Evolutionary conservation across 2,329 filamentous ascomycete genomes (phyloP).

Genomic region (Alternaria gaisen): DNA sequence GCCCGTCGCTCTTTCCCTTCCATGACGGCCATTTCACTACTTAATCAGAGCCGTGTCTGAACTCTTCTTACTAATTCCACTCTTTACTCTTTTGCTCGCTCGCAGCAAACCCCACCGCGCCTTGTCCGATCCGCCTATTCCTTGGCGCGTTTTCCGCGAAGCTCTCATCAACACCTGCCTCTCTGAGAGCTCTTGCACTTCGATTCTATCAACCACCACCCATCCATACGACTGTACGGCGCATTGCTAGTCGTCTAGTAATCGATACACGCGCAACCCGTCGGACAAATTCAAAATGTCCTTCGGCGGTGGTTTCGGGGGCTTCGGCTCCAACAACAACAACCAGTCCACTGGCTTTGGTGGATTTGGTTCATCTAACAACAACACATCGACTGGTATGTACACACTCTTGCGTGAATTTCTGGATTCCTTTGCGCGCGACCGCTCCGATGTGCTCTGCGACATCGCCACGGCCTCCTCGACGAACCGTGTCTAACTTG

Average conservation of each 20-base stretch:
- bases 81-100: conserved; percentile 26
- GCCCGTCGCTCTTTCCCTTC: conserved; percentile 35
- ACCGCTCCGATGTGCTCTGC: conserved; percentile 41
- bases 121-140: conserved; percentile 20
- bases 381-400: conserved; percentile 61
- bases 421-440: conserved; percentile 28
- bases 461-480: conserved; percentile 38
- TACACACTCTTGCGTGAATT: conserved; percentile 38
- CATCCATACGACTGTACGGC: conserved; percentile 27
- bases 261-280: conserved; percentile 32
- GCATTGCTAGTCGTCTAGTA: conserved; percentile 30
- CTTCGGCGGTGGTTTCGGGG: conserved; percentile 62
- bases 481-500: conserved; percentile 50
- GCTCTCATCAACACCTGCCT: conserved; percentile 32
- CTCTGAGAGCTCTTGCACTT: conserved; percentile 28
- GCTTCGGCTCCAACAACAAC: conserved; percentile 56
- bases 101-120: conserved; percentile 30
- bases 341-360: conserved; percentile 46
- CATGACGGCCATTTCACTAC: conserved; percentile 42
- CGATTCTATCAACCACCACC: conserved; percentile 28
- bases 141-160: conserved; percentile 49
- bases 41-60: conserved; percentile 43
- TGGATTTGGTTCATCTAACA: conserved; percentile 54
- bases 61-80: conserved; percentile 27
- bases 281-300: conserved; percentile 44